Percentiles rank a stretch among this genome's conserved stretches.
Conservation (phyloP, 768 basidiomycete species). For the Hydnomerulius pinastri region DNA sequence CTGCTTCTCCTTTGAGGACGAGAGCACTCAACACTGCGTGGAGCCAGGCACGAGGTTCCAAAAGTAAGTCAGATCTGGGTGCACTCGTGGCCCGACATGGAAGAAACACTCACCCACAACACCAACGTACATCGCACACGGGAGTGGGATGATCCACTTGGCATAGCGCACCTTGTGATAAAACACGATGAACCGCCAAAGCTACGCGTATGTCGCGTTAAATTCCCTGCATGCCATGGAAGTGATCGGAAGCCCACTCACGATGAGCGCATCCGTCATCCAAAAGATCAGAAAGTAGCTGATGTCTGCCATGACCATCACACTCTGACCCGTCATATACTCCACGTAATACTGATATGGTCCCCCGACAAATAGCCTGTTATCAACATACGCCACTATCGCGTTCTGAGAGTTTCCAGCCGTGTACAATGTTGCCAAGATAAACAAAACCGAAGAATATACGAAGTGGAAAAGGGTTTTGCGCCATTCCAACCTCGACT, state of each 20-base stretch:
- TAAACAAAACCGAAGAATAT: slow-evolving; percentile 30
- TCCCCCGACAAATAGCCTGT: slow-evolving; percentile 28
- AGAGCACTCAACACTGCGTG: slow-evolving; percentile 21
- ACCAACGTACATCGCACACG: slow-evolving; percentile 24
- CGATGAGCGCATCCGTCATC: slow-evolving; percentile 32
- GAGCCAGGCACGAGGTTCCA: neutral
- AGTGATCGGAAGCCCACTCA: slow-evolving; percentile 10
- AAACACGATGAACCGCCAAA: slow-evolving; percentile 27
- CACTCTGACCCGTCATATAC: slow-evolving; percentile 26
- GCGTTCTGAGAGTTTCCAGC: slow-evolving; percentile 30
- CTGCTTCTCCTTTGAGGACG: slow-evolving; percentile 19
- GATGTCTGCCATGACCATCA: slow-evolving; percentile 27
- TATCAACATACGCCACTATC: slow-evolving; percentile 30
- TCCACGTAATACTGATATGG: slow-evolving; percentile 23
- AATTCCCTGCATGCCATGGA: too few species aligned
- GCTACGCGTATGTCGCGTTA: slow-evolving; percentile 11
- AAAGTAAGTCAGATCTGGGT: too few species aligned
- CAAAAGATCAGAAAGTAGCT: slow-evolving; percentile 27
- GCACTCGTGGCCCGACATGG: too few species aligned
- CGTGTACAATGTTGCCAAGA: slow-evolving; percentile 28
- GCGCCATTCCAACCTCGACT: slow-evolving; percentile 5
- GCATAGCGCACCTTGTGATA: slow-evolving; percentile 20
- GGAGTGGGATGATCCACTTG: slow-evolving; percentile 27
- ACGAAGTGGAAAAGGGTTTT: slow-evolving; percentile 27
- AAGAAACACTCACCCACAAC: slow-evolving; percentile 19